Evolutionary conservation across 2,329 filamentous ascomycete genomes (phyloP).

Genomic region (Cadophora gregata): DNA sequence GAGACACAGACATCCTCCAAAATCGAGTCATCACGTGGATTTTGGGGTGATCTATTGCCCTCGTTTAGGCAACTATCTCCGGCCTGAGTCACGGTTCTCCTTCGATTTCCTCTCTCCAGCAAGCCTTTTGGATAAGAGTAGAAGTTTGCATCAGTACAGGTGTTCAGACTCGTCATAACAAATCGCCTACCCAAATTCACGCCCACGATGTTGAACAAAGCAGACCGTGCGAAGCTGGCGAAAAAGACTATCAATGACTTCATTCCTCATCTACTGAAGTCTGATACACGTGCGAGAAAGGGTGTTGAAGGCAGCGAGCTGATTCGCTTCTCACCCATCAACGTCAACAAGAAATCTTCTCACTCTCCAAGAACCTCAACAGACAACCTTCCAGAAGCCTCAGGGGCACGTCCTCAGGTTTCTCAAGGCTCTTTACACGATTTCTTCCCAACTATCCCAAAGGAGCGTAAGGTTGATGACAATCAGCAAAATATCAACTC

Average conservation of each 20-base stretch:
- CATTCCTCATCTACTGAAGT: conserved; percentile 34
- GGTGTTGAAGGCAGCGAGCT: conserved; percentile 30
- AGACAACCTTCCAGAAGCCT: not conserved
- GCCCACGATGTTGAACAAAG: conserved; percentile 26
- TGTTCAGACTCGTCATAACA: not conserved
- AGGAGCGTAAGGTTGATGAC: not conserved
- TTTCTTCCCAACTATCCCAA: not conserved
- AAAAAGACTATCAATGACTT: conserved; percentile 37
- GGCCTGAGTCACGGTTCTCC: not conserved
- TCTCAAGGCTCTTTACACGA: not conserved
- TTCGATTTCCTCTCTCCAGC: not conserved
- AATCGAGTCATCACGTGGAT: not conserved
- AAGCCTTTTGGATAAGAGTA: not conserved
- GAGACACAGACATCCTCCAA: not conserved
- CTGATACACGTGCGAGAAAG: conserved; percentile 24
- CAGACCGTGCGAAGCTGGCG: conserved; percentile 32
- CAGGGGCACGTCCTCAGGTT: not conserved
- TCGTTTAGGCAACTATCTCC: not conserved
- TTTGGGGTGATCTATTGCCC: not conserved
- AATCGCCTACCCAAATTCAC: not conserved
- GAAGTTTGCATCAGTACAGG: not conserved
- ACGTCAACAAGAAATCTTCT: not conserved
- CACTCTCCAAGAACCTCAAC: not conserved
- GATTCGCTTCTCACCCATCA: conserved; percentile 26
- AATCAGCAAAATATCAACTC: not conserved